A percentile compares a stretch with the other conserved stretches of the same genome.
Conservation (phyloP, 1,139 yeast species). For the Saccharomyces hybrid region DNA sequence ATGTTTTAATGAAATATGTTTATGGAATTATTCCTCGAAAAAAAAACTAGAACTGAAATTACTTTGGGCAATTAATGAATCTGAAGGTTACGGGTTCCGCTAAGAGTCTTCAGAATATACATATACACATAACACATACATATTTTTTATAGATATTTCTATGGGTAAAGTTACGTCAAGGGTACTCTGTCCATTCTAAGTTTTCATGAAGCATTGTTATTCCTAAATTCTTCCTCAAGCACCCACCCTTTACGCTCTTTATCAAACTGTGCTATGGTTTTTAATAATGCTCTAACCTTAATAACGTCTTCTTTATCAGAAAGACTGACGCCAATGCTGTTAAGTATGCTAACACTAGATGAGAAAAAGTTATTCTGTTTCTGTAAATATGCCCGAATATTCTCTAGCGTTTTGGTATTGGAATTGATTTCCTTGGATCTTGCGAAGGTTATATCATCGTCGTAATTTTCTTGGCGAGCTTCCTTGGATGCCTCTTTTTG, state of each 20-base stretch:
- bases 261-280: conserved; percentile 67
- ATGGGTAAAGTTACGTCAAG: not conserved
- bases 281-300: conserved; percentile 58
- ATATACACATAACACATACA: conserved; percentile 13
- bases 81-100: conserved; percentile 80
- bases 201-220: not conserved
- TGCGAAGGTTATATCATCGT: not conserved
- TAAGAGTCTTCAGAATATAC: conserved; percentile 19
- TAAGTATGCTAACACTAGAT: conserved; percentile 52
- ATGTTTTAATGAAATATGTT: conserved; percentile 81
- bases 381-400: conserved; percentile 35
- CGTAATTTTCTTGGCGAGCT: conserved; percentile 4
- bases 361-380: conserved; percentile 39
- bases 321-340: conserved; percentile 40
- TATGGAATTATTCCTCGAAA: conserved; percentile 54
- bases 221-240: conserved; percentile 43
- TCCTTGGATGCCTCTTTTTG: conserved; percentile 11
- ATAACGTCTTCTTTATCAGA: conserved; percentile 52
- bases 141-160: not conserved
- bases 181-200: not conserved
- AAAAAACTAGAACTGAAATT: conserved; percentile 52
- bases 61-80: conserved; percentile 59
- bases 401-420: conserved; percentile 34
- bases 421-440: conserved; percentile 14
- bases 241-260: conserved; percentile 52